Evolutionary conservation across 2,329 filamentous ascomycete genomes (phyloP).

Genomic region (Fusarium sp.): DNA sequence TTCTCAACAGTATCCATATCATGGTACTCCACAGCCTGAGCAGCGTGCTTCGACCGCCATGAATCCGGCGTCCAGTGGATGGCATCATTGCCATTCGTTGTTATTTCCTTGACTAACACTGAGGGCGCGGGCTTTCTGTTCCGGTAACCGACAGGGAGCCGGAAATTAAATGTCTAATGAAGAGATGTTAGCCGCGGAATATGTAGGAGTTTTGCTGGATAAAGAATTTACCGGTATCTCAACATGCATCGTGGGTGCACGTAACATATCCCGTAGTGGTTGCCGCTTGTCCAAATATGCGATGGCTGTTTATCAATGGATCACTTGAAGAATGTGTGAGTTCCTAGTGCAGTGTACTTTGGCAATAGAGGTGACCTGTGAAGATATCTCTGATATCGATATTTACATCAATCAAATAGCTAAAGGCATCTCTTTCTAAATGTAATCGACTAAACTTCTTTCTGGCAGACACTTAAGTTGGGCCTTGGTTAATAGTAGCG

Average conservation of each 20-base stretch:
- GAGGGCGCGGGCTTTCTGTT: background rate
- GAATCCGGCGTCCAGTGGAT: background rate
- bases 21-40: background rate
- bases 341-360: too few relatives aligned
- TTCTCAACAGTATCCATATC: background rate
- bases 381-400: background rate
- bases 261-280: background rate
- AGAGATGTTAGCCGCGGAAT: background rate
- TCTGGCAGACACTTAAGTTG: background rate
- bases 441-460: background rate
- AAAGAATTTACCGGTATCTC: background rate
- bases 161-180: background rate
- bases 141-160: background rate
- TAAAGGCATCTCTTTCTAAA: background rate
- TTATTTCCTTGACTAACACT: background rate
- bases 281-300: background rate
- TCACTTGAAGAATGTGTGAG: too few relatives aligned
- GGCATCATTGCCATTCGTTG: background rate
- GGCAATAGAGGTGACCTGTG: too few relatives aligned
- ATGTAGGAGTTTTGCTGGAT: background rate
- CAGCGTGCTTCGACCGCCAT: background rate
- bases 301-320: background rate
- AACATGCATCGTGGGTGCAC: background rate
- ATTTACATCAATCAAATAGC: background rate
- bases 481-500: background rate